Evolutionary conservation across 2,329 filamentous ascomycete species (phyloP).

Genomic region (Cladosporium phlei): DNA sequence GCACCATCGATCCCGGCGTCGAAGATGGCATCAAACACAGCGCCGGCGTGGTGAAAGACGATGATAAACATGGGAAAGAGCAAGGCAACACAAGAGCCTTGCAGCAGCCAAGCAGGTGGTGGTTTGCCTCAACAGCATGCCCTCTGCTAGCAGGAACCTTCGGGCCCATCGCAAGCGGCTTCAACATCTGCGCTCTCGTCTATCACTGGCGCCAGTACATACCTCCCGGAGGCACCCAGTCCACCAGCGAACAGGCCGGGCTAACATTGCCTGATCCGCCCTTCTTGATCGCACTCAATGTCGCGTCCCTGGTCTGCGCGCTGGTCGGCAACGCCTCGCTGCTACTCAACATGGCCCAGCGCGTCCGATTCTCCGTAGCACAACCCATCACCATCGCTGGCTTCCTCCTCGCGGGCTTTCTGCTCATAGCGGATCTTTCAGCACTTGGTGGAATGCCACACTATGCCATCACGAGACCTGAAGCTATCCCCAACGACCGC

Average conservation of each 20-base stretch:
- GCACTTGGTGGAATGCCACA: constrained; percentile 41
- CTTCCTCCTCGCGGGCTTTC: constrained; percentile 46
- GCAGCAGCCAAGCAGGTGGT: constrained; percentile 46
- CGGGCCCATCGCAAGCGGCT: constrained; percentile 36
- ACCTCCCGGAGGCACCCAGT: constrained; percentile 34
- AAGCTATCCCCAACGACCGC: constrained; percentile 23
- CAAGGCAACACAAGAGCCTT: constrained; percentile 39
- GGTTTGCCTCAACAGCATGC: constrained; percentile 57
- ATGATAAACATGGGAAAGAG: constrained; percentile 18
- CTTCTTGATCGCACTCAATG: constrained; percentile 52
- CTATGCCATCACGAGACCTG: constrained; percentile 38
- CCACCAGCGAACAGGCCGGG: constrained; percentile 40
- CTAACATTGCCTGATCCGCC: constrained; percentile 48
- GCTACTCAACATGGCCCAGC: constrained; percentile 56
- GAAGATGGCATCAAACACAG: constrained; percentile 40
- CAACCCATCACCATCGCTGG: constrained; percentile 53
- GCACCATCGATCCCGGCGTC: constrained; percentile 46
- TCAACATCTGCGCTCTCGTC: constrained; percentile 47
- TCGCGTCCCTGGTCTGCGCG: constrained; percentile 51
- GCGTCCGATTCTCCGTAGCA: constrained; percentile 51
- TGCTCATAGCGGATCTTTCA: constrained; percentile 50
- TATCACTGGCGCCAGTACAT: constrained; percentile 53
- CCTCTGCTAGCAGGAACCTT: constrained; percentile 51
- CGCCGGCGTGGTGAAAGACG: constrained; percentile 37
- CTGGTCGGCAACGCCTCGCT: constrained; percentile 52